phyloP scores from a whole-genome alignment of 371 early-diverging fungal genomes.

The Mortierella sp. region DNA sequence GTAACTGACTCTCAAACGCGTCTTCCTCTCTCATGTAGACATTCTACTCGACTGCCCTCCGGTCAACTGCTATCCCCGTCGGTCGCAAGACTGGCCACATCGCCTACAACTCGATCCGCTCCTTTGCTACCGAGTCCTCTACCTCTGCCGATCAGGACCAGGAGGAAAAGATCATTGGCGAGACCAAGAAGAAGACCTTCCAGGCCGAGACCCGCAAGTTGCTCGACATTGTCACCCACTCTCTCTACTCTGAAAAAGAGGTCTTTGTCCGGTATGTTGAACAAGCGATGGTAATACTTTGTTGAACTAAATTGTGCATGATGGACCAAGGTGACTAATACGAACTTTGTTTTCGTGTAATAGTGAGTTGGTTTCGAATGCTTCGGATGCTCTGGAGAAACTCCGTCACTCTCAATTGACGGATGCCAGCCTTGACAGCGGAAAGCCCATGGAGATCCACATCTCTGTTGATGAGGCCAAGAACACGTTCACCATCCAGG shows the following conservation, averaged over 20 bases:
- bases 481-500: slow-evolving; percentile 89
- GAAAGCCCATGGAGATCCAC: slow-evolving; percentile 84
- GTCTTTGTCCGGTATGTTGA: slow-evolving; percentile 81
- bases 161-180: slow-evolving; percentile 47
- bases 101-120: slow-evolving; percentile 32
- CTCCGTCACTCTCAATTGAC: slow-evolving; percentile 85
- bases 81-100: slow-evolving; percentile 23
- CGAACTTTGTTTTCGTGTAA: slow-evolving; percentile 7
- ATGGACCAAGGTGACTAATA: neutral
- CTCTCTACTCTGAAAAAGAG: slow-evolving; percentile 91
- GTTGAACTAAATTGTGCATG: neutral
- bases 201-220: slow-evolving; percentile 89
- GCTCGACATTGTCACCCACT: slow-evolving; percentile 88
- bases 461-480: slow-evolving; percentile 81
- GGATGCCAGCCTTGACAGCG: slow-evolving; percentile 63
- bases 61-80: slow-evolving; percentile 31
- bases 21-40: slow-evolving; percentile 6
- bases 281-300: no score
- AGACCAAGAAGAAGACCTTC: slow-evolving; percentile 63
- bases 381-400: slow-evolving; percentile 99
- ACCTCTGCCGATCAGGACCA: slow-evolving; percentile 26
- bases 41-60: slow-evolving; percentile 40
- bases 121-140: slow-evolving; percentile 36
- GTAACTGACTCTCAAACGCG: neutral
- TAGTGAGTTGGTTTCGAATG: slow-evolving; percentile 98